Evolutionary conservation across 2,329 filamentous ascomycete genomes (phyloP), one percentile per base, ranked within the genome.

Genomic region (Westerdykella ornata): DNA sequence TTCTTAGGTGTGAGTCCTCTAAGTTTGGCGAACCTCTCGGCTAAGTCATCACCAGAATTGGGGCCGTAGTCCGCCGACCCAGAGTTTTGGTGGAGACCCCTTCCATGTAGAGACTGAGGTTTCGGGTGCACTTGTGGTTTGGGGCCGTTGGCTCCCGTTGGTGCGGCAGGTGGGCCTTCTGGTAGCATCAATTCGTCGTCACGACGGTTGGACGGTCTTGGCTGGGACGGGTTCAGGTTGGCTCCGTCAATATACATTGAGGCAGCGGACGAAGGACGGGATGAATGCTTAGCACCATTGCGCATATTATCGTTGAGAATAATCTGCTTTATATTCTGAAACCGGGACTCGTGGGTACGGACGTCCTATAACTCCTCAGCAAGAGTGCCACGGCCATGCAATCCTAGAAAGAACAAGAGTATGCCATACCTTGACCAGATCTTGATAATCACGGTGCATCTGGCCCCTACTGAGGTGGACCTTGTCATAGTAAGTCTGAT

Each of bases 401-500:
- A 4, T 26, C 22, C 4, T 26, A 11, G 8, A 6, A 15, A 15
- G 8, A 15, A 6, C 30, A 33, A 33, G 12, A 26, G 7, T 26
- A 14, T 12, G 19, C 16, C 40, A 28, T 41, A 55, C 54, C 46
- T 59, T 60, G 35, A 49, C 45, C 42, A 69, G 57, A 33, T 67
- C 57, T 34, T 67, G 69, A 51, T 78, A 76, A 46, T 73, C 69
- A 43, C 69, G 68, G 51, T 72, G 67, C 65, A 68, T 72, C 48
- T 64, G 66, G 37, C 66, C 66, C 39, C 69, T 70, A 48, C 81
- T 77, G 29, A 67, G 67, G 52, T 79, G 77, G 43, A 88, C 70
- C 38, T 76, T 72, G 19, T 79, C 76, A 35, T 60, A 54, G 62
- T 81, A 94, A 47, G 90, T 85, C 42, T 77, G 79, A 61, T 94